phyloP scores from a whole-genome alignment of 1,284 basidiomycete species.

The Pseudozyma sp. region DNA sequence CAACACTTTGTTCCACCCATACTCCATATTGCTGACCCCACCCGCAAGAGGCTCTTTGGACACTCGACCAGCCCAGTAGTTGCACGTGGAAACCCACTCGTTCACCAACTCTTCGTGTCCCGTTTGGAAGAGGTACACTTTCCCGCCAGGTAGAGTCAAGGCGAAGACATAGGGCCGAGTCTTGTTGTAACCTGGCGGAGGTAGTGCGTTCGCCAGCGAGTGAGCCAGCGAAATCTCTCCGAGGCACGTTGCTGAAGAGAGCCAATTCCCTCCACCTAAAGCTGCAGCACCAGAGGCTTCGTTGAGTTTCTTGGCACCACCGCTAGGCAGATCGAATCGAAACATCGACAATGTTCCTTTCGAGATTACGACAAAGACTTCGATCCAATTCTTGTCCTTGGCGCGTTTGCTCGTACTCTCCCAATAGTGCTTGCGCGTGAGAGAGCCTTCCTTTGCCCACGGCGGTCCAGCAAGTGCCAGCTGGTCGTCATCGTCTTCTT shows the following conservation, averaged over 20 bases:
- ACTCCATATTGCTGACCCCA: slow-evolving; percentile 98
- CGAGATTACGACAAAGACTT: slow-evolving; percentile 94
- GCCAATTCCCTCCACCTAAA: slow-evolving; percentile 97
- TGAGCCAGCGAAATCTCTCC: slow-evolving; percentile 86
- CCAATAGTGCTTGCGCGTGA: slow-evolving; percentile 93
- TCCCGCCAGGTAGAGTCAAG: slow-evolving; percentile 86
- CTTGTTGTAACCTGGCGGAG: slow-evolving; percentile 89
- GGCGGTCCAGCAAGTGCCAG: slow-evolving; percentile 92
- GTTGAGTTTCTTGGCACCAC: neutral
- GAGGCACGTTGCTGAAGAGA: slow-evolving; percentile 84
- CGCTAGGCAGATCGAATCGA: slow-evolving; percentile 52
- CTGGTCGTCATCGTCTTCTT: slow-evolving; percentile 78
- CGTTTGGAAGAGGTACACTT: slow-evolving; percentile 94
- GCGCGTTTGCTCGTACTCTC: slow-evolving; percentile 83
- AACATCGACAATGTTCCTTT: slow-evolving; percentile 96
- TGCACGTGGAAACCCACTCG: slow-evolving; percentile 98
- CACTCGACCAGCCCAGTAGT: slow-evolving; percentile 95
- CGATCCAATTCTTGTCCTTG: slow-evolving; percentile 84
- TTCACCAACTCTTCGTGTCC: slow-evolving; percentile 96
- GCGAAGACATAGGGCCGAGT: slow-evolving; percentile 93
- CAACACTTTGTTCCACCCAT: slow-evolving; percentile 88
- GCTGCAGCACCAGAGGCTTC: neutral
- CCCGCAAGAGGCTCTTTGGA: slow-evolving; percentile 93
- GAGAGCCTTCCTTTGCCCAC: slow-evolving; percentile 98
- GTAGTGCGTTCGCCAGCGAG: slow-evolving; percentile 85